Base-by-base conservation (phyloP, 192 early-diverging fungal species). In the Backusella luteola region DNA sequence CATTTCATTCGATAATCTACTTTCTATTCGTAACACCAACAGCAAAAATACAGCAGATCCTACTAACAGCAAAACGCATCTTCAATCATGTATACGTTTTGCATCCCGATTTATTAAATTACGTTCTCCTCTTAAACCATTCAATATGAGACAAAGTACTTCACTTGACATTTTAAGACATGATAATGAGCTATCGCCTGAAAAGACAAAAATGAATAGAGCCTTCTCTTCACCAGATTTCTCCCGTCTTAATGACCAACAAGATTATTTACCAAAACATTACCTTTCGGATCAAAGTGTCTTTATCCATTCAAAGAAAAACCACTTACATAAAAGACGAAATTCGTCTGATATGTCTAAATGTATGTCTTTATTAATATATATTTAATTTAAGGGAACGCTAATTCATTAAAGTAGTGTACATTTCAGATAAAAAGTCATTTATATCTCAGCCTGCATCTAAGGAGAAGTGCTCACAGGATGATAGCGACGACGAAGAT, bases 31-130 rank as follows among this genome's bases (percentile, higher is more conserved):
- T 38, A 21, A 36, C 21, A 69, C 34, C 35, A 69, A n/a, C 14
- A 12, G 6, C 21, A 69, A 69, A 19, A 69, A 41, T 14, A 21
- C 12, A 11, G 39, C 35, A 63, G 56, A 63, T 63, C 56, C 56
- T 63, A 26, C 56, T 29, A 63, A 23, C 21, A 63, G 56, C 12
- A 63, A 63, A 63, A 63, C 56, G 1, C 56, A 63, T 12, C 34
- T 69, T 21, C 68, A 69, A 41, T 39, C 68, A 41, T 69, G 68
- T 41, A 69, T 69, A 26, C 68, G 39, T 39, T 41, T 39, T 41
- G 68, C 68, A 14, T 36, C 68, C 36, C 68, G 68, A 23, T 41
- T 69, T 17, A 69, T 69, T 39, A 69, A 69, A 42, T 41, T 69
- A 69, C 68, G 38, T 36, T 41, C 68, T 41, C 35, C 35, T 36